Evolutionary conservation across 2,329 filamentous ascomycete species (phyloP).

Genomic region (Neopestalotiopsis sp.): DNA sequence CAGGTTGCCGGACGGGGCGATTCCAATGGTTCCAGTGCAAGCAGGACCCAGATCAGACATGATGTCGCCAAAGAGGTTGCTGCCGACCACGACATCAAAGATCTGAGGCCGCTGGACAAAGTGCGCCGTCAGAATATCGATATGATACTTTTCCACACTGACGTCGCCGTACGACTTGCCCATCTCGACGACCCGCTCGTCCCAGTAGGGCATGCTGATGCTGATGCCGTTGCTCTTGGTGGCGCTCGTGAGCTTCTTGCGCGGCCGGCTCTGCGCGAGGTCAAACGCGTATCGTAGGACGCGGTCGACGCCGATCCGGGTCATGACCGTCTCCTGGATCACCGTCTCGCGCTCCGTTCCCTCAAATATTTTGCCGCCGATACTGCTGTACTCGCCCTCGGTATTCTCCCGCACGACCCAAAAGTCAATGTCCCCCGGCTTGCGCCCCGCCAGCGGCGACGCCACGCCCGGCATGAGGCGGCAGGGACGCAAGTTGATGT

Average conservation of each 20-base stretch:
- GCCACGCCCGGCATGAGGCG: conserved; percentile 64
- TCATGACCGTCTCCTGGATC: conserved; percentile 66
- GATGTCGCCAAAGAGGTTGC: conserved; percentile 65
- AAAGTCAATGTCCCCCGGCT: conserved; percentile 66
- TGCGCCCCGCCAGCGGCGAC: conserved; percentile 58
- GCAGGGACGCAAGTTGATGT: conserved; percentile 70
- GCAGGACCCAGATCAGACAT: conserved; percentile 68
- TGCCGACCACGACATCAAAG: conserved; percentile 66
- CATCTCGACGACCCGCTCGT: conserved; percentile 60
- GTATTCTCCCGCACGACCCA: conserved; percentile 69
- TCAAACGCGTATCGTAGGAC: conserved; percentile 67
- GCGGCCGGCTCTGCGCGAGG: conserved; percentile 57
- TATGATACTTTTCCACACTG: conserved; percentile 64
- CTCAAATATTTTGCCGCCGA: conserved; percentile 64
- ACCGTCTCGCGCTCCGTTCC: conserved; percentile 63
- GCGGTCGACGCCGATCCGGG: conserved; percentile 60
- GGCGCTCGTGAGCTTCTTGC: conserved; percentile 65
- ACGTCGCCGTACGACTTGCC: conserved; percentile 61
- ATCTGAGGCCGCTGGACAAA: conserved; percentile 63
- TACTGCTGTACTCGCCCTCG: conserved; percentile 67
- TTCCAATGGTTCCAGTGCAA: conserved; percentile 69
- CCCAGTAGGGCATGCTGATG: conserved; percentile 71
- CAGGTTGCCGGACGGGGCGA: conserved; percentile 67
- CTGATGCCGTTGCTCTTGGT: conserved; percentile 69
- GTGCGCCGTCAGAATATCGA: conserved; percentile 67